Conservation (phyloP, 371 early-diverging fungal species). For the Mucor ambiguus region DNA sequence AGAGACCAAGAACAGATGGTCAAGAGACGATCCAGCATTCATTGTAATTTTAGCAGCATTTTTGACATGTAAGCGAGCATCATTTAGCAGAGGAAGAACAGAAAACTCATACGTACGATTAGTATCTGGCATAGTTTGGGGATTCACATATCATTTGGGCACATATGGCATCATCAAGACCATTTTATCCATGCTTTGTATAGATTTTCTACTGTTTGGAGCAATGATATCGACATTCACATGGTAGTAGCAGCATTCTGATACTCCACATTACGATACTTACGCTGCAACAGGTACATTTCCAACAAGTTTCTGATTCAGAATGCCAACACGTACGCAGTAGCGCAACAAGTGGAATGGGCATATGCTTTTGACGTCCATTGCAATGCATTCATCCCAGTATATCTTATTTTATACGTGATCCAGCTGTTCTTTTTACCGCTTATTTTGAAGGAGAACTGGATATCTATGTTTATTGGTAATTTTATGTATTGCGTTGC, state of each 20-base stretch:
- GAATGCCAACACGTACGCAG: conserved; percentile 71
- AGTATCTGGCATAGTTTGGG: conserved; percentile 79
- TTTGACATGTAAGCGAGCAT: conserved; percentile 52
- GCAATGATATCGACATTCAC: conserved; percentile 64
- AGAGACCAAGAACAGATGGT: conserved; percentile 97
- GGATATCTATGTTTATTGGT: conserved; percentile 81
- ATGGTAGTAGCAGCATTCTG: conserved; percentile 55
- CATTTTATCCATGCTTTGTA: conserved; percentile 73
- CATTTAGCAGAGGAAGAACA: background rate
- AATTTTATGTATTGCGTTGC: conserved; percentile 85
- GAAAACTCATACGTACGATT: background rate
- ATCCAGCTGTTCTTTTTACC: conserved; percentile 89
- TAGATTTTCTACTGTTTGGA: conserved; percentile 77
- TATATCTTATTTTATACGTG: conserved; percentile 83
- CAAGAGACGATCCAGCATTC: conserved; percentile 94
- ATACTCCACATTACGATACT: background rate
- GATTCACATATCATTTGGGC: conserved; percentile 65
- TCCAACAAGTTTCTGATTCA: conserved; percentile 82
- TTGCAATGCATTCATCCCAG: conserved; percentile 89
- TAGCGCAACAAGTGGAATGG: conserved; percentile 91
- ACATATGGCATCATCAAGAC: conserved; percentile 63
- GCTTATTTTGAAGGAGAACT: conserved; percentile 65
- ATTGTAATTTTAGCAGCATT: conserved; percentile 67
- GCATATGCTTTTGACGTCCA: conserved; percentile 93
- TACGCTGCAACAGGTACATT: conserved; percentile 52